phyloP scores from a whole-genome alignment of 2,329 filamentous ascomycete species.

The Paracamarosporium sp. region DNA sequence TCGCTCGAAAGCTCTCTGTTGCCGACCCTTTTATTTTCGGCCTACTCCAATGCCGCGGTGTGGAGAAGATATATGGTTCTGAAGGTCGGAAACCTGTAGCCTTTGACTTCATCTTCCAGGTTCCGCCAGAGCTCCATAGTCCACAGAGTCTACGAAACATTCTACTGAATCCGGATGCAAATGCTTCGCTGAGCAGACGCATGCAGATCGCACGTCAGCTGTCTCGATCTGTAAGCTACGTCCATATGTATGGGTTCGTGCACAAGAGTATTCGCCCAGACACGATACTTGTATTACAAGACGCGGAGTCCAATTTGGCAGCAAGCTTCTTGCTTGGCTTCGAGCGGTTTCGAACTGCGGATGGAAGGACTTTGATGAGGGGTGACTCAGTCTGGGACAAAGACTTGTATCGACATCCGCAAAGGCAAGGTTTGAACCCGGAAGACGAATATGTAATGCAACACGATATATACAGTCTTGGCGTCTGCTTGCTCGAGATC shows the following conservation, averaged over 20 bases:
- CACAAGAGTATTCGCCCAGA: constrained; percentile 58
- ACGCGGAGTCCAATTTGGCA: constrained; percentile 23
- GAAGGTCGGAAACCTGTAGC: not conserved
- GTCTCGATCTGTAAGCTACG: constrained; percentile 44
- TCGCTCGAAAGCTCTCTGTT: constrained; percentile 28
- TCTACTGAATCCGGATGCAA: constrained; percentile 14
- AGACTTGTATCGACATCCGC: constrained; percentile 61
- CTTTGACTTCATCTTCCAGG: constrained; percentile 19
- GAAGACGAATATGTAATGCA: constrained; percentile 57
- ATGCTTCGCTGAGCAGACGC: constrained; percentile 34
- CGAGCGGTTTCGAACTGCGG: constrained; percentile 48
- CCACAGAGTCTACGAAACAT: constrained; percentile 24
- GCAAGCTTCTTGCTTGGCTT: constrained; percentile 55
- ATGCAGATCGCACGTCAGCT: constrained; percentile 43
- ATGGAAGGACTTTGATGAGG: constrained; percentile 38
- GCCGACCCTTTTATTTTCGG: constrained; percentile 34
- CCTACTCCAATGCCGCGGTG: constrained; percentile 38
- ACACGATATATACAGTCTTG: constrained; percentile 65
- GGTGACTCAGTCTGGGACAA: constrained; percentile 51
- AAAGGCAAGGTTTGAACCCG: constrained; percentile 51
- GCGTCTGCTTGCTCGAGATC: constrained; percentile 61
- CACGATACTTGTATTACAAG: constrained; percentile 42
- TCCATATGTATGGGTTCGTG: constrained; percentile 53
- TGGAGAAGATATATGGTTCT: constrained; percentile 19
- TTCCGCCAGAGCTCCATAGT: constrained; percentile 7